Evolutionary conservation across 2,329 filamentous ascomycete genomes (phyloP), one percentile per base, ranked within the genome.

Genomic region (Ascochyta rabiei): DNA sequence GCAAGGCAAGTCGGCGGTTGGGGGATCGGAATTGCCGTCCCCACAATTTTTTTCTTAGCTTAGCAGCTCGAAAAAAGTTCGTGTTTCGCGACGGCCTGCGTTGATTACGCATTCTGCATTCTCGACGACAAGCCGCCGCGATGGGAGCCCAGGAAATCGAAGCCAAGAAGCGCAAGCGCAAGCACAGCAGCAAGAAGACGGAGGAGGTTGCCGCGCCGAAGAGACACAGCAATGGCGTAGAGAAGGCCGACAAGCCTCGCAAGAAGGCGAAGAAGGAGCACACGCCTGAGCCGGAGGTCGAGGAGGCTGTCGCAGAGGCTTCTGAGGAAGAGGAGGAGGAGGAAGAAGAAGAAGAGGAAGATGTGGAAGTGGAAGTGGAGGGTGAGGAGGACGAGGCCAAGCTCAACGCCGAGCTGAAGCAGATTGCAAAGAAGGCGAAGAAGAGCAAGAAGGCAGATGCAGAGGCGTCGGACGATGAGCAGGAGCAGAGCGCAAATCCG

Each of bases 141-240:
- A 77, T 77, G 73, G 70, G 73, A 41, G 60, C 73, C 53, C 61
- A 69, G 48, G 75, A 77, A 48, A 67, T 75, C 40, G 72, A 77
- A 21, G 70, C 72, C 8, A 79, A 77, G 54, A 81, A 81, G 70
- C 75, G 78, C 47, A 81, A 81, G 74, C 70, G 79, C 61, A 81
- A 79, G 69, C 78, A 80, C 62, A 74, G 70, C 56, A 69, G 65
- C 64, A 70, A 75, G 46, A 67, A 68, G 50, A 61, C 64, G 23
- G 71, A 72, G 10, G 68, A 69, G 24, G 54, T 48, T 24, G 61
- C 57, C 21, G 47, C 62, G n/a, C 62, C 64, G 19, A 59, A 67
- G 42, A 59, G 60, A 40, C 69, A 75, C 53, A 73, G 73, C 54
- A 72, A 70, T 61, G 61, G 62, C 53, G 67, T 74, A 70, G 60